Base-by-base conservation (phyloP, 2,329 filamentous ascomycete species). In the Hymenoscyphus albidus region DNA sequence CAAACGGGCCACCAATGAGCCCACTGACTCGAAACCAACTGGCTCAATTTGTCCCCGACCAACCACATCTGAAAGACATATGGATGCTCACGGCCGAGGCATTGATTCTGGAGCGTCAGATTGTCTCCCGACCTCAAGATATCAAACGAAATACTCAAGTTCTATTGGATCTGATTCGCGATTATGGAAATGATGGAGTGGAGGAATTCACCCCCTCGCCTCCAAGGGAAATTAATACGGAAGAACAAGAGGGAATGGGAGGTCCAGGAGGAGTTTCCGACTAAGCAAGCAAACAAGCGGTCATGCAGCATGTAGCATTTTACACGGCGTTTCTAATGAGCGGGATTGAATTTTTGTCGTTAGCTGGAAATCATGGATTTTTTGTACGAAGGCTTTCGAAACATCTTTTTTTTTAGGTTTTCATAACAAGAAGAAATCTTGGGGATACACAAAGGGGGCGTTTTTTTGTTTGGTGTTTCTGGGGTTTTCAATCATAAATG, bases 51-150 rank as follows among this genome's bases (percentile, higher is more conserved):
- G 73, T 88, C 1, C 73, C 79, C 0, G 85, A 88, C 67, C 77
- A 88, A 13, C 86, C 85, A 0, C 77, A 80, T 5, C 72, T 89
- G 35, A 83, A 86, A 65, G 80, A 86, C 59, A 83, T 89, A 44
- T 89, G 86, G 86, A 75, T 82, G n/a, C 78, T 81, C 27, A 88
- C 86, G 0, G 86, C 86, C 18, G 86, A 89, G 71, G 83, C 85
- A 3, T 72, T 87, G 44, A 86, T 89, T 39, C 76, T 88, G 5
- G 80, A 87, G 59, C 79, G 85, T 40, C 80, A 80, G 39, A 84
- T 89, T 61, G 86, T 89, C 5, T 78, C 82, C 64, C 78, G 83
- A 27, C 77, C 84, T 0, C 78, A 83, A 65, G 84, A 88, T 66
- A 89, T 89, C 69, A 86, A 86, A 72, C 81, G 86, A 51, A 88